Evolutionary conservation across 768 basidiomycete genomes (phyloP).

Genomic region (Amanita muscaria): DNA sequence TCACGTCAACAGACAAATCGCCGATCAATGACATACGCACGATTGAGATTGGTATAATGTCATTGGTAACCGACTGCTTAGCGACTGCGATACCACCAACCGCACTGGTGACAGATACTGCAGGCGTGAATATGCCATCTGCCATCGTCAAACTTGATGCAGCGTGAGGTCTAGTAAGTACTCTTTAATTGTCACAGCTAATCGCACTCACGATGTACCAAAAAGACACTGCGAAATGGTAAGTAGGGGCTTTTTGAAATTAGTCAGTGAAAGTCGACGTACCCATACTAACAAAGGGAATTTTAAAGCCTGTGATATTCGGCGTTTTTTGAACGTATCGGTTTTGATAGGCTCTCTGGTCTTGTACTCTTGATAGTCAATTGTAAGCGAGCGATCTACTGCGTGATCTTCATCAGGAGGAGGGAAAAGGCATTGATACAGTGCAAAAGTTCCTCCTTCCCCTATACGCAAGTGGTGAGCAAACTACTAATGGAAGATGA

Average conservation of each 20-base stretch:
- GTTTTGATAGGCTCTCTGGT: constrained; percentile 2
- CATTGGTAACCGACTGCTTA: constrained; percentile 33
- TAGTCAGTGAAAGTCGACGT: too few species aligned
- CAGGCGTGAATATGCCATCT: constrained; percentile 61
- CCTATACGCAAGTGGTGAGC: constrained; percentile 23
- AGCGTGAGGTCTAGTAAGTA: too few species aligned
- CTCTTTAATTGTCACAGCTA: constrained; percentile 13
- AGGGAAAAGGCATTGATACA: constrained; percentile 52
- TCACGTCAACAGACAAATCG: constrained; percentile 33
- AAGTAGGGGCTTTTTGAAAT: too few species aligned
- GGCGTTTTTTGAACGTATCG: constrained; percentile 9
- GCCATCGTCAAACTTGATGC: constrained; percentile 45
- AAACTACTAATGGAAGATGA: background rate
- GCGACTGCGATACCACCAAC: constrained; percentile 60
- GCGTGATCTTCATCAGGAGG: constrained; percentile 34
- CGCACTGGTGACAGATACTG: constrained; percentile 60
- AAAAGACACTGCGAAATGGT: constrained; percentile 49
- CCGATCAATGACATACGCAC: constrained; percentile 52
- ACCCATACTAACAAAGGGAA: constrained; percentile 54
- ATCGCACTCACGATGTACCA: constrained; percentile 37
- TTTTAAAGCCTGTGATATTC: constrained; percentile 23
- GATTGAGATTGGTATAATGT: constrained; percentile 52
- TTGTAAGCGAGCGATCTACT: constrained; percentile 45
- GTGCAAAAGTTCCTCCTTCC: constrained; percentile 62
- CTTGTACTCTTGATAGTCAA: constrained; percentile 26